A percentile compares a stretch with the other conserved stretches of the same genome.
phyloP scores from a whole-genome alignment of 768 basidiomycete genomes.

The Lentinus tigrinus region DNA sequence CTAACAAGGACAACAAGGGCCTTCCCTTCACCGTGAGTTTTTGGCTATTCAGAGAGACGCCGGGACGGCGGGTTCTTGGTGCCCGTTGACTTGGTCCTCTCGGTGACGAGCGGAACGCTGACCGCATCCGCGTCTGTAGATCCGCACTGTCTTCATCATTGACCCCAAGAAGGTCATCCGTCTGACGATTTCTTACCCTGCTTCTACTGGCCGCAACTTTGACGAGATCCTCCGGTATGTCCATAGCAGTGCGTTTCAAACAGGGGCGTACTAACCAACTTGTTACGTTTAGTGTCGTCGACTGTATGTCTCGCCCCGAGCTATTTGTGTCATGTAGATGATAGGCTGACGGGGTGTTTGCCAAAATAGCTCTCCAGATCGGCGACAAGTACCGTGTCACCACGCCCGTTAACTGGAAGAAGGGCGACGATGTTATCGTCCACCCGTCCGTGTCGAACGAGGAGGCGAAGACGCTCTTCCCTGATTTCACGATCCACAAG shows the following conservation, averaged over 20 bases:
- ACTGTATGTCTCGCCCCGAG: conserved; percentile 41
- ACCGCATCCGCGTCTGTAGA: conserved; percentile 38
- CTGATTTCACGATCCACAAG: conserved; percentile 75
- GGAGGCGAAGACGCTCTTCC: conserved; percentile 91
- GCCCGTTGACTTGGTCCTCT: no score
- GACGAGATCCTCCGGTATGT: conserved; percentile 60
- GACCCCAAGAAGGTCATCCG: conserved; percentile 97
- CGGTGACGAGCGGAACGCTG: conserved; percentile 22
- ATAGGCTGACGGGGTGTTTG: not conserved
- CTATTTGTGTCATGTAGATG: not conserved
- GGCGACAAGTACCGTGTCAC: conserved; percentile 84
- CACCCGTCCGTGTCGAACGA: conserved; percentile 82
- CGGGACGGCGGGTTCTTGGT: no score
- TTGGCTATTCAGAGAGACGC: not conserved
- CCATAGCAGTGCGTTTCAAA: not conserved
- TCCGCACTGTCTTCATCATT: conserved; percentile 96
- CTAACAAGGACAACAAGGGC: conserved; percentile 82
- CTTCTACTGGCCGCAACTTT: conserved; percentile 94
- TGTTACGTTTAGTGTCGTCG: conserved; percentile 57
- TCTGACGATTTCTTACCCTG: conserved; percentile 87
- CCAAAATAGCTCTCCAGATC: conserved; percentile 69
- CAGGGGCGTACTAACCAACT: not conserved
- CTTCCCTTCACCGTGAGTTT: conserved; percentile 82
- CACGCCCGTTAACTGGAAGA: conserved; percentile 94
- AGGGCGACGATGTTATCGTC: conserved; percentile 92